These are phyloP conservation scores for Fusarium oxysporum DNA, from an alignment of 2,329 filamentous ascomycete species.

Conservation along the genomic window DNA sequence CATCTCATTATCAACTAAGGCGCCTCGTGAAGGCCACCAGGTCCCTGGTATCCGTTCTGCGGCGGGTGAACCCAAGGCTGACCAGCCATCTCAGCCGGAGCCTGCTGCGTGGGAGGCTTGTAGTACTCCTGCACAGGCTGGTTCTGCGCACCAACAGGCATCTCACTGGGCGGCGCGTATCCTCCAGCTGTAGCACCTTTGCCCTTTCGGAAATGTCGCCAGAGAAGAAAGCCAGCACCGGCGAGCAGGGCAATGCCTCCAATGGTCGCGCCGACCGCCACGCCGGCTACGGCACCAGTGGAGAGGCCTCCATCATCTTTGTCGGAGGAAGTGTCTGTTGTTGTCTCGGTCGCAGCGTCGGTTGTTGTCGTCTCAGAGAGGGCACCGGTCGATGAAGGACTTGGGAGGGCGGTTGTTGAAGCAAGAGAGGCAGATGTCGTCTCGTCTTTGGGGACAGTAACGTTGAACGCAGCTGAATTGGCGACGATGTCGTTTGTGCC, in stretches of 20 bases:
- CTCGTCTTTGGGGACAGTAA: slow-evolving; percentile 18
- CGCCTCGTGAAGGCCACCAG: slow-evolving; percentile 29
- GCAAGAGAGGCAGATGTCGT: slow-evolving; percentile 1
- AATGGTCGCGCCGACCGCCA: slow-evolving; percentile 41
- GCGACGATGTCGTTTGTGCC: slow-evolving; percentile 24
- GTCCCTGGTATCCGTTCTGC: slow-evolving; percentile 12
- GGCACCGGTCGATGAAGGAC: neutral
- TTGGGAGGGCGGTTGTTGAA: slow-evolving; percentile 2
- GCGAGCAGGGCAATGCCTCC: slow-evolving; percentile 34
- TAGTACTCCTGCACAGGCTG: slow-evolving; percentile 28
- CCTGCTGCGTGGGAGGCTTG: slow-evolving; percentile 13
- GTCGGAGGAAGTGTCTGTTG: neutral
- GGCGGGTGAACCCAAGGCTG: slow-evolving; percentile 23
- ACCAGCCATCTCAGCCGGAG: slow-evolving; percentile 21
- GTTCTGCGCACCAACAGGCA: neutral
- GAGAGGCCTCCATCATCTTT: slow-evolving; percentile 18
- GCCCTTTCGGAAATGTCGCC: slow-evolving; percentile 33
- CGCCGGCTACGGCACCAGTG: slow-evolving; percentile 41
- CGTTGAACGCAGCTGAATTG: slow-evolving; percentile 39
- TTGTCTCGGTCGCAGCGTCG: neutral
- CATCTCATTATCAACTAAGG: neutral
- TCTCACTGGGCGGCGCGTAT: slow-evolving; percentile 3
- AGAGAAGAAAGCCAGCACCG: slow-evolving; percentile 37
- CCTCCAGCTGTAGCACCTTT: neutral
- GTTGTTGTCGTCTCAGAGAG: slow-evolving; percentile 14